Conservation (phyloP, 2,329 filamentous ascomycete species). For the Ploettnerulaceae sp. region DNA sequence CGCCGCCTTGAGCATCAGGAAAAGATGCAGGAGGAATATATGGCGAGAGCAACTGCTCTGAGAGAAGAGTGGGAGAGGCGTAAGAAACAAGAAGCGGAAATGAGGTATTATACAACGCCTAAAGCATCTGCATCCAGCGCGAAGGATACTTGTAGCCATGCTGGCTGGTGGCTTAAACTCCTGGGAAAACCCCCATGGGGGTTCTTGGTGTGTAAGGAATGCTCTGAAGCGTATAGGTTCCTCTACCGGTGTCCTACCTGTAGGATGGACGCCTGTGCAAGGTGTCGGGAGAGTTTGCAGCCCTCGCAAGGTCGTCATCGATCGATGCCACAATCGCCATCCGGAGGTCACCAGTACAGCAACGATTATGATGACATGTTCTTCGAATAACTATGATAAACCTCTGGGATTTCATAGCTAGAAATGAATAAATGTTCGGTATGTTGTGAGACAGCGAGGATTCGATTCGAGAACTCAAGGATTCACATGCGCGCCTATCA, state of each 20-base stretch:
- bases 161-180: conserved; percentile 24
- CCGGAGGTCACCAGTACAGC: too few species aligned
- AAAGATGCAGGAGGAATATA: conserved; percentile 4
- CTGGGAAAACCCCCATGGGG: conserved; percentile 8
- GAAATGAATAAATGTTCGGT: too few species aligned
- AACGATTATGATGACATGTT: too few species aligned
- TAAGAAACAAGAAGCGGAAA: conserved; percentile 8
- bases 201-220: conserved; percentile 16
- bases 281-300: conserved; percentile 13
- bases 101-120: not conserved
- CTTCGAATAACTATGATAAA: too few species aligned
- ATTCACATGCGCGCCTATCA: too few species aligned
- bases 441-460: too few species aligned
- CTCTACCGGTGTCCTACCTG: conserved; percentile 24
- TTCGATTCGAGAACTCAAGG: too few species aligned
- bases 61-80: conserved; percentile 15
- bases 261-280: conserved; percentile 21
- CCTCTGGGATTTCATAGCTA: too few species aligned
- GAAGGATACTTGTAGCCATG: conserved; percentile 12
- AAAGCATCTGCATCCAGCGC: not conserved
- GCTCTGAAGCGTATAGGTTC: conserved; percentile 17
- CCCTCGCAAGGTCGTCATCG: too few species aligned
- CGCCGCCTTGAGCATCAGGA: conserved; percentile 8
- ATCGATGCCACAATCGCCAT: too few species aligned
- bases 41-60: conserved; percentile 10